Evolutionary conservation across 139 green algal species (phyloP).

Genomic region (Zygnema cylindricum): DNA sequence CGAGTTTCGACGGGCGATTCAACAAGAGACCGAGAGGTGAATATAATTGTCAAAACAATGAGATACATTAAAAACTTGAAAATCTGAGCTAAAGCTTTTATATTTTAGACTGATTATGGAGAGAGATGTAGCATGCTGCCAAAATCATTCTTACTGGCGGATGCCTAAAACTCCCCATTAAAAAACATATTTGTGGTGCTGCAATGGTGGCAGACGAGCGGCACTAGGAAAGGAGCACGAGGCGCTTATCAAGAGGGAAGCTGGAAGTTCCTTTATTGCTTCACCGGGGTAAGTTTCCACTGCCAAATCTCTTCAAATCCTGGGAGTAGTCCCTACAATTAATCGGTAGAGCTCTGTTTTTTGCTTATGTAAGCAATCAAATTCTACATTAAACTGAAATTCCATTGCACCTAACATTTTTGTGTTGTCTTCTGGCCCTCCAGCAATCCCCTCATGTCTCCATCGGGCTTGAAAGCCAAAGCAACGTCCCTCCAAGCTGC

Average conservation of each 20-base stretch:
- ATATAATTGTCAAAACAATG: too few species aligned
- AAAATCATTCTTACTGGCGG: too few species aligned
- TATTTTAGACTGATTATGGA: too few species aligned
- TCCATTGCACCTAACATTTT: too few species aligned
- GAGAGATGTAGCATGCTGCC: too few species aligned
- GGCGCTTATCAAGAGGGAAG: not conserved
- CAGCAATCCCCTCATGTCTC: constrained; percentile 5
- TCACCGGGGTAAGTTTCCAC: not conserved
- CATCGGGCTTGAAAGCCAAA: constrained; percentile 2
- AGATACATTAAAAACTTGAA: too few species aligned
- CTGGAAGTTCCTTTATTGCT: not conserved
- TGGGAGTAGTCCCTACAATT: too few species aligned
- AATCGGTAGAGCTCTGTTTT: too few species aligned
- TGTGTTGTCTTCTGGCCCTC: not conserved
- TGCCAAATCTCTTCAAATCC: too few species aligned
- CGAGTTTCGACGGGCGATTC: not conserved
- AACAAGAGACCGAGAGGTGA: constrained; percentile 6
- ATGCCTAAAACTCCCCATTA: not conserved
- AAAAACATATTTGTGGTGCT: not conserved
- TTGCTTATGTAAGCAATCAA: too few species aligned
- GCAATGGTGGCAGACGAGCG: not conserved
- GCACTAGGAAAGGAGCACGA: not conserved
- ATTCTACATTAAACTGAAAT: too few species aligned
- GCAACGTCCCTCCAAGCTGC: not conserved
- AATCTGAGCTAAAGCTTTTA: too few species aligned